Conservation (phyloP, 495 filamentous ascomycete species). For the Cudoniella acicularis region DNA sequence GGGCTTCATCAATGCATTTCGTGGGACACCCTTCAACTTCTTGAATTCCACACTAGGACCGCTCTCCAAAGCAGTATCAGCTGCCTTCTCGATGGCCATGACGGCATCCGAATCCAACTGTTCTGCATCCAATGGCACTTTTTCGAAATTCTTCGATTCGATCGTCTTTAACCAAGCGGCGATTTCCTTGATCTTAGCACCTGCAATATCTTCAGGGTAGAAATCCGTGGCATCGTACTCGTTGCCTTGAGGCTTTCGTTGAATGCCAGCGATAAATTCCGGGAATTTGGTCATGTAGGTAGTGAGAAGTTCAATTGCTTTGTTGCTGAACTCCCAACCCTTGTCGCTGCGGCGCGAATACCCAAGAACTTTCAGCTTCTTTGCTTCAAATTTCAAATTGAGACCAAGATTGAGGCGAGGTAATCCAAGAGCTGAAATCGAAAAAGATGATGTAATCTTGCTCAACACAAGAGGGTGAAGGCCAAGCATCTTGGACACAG, state of each 20-base stretch:
- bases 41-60: slow-evolving; percentile 52
- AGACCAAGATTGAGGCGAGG: slow-evolving; percentile 83
- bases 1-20: slow-evolving; percentile 83
- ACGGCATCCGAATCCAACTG: slow-evolving; percentile 92
- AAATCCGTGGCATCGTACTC: slow-evolving; percentile 66
- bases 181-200: slow-evolving; percentile 75
- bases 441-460: slow-evolving; percentile 93
- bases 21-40: slow-evolving; percentile 73
- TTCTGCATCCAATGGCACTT: slow-evolving; percentile 89
- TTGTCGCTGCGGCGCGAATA: slow-evolving; percentile 80
- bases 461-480: slow-evolving; percentile 85
- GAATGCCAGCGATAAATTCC: slow-evolving; percentile 86
- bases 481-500: slow-evolving; percentile 73
- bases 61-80: slow-evolving; percentile 52
- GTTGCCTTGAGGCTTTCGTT: slow-evolving; percentile 69
- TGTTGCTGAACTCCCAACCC: slow-evolving; percentile 93
- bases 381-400: slow-evolving; percentile 94
- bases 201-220: slow-evolving; percentile 65
- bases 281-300: slow-evolving; percentile 94
- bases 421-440: slow-evolving; percentile 70
- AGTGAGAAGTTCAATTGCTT: slow-evolving; percentile 72
- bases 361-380: slow-evolving; percentile 91
- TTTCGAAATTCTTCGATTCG: slow-evolving; percentile 86
- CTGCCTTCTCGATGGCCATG: slow-evolving; percentile 71
- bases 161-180: slow-evolving; percentile 85